A percentile compares a stretch with the other conserved stretches of the same genome.
phyloP scores from a whole-genome alignment of 2,329 filamentous ascomycete species.

The Talaromyces sp. region DNA sequence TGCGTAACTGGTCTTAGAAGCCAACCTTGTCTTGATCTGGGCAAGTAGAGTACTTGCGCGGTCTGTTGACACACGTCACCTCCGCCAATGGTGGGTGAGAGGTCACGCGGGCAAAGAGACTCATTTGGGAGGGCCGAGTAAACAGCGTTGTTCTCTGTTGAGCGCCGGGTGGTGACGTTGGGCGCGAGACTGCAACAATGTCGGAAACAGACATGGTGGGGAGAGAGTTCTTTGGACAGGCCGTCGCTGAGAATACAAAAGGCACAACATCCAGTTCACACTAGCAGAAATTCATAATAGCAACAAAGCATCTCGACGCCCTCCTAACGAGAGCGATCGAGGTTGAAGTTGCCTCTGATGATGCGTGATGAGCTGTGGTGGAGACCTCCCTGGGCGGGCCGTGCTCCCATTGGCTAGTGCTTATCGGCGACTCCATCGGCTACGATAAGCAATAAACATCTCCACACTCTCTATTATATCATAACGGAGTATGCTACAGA shows the following conservation, averaged over 20 bases:
- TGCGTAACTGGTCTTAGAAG: neutral
- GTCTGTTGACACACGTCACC: constrained; percentile 55
- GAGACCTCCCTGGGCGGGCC: neutral
- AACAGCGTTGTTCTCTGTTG: constrained; percentile 16
- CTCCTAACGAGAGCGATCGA: neutral
- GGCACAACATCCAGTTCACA: neutral
- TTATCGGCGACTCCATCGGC: neutral
- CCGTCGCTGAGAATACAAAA: neutral
- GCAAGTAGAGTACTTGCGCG: constrained; percentile 21
- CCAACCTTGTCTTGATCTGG: constrained; percentile 22
- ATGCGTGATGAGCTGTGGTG: neutral
- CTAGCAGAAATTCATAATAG: neutral
- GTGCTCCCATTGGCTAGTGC: constrained; percentile 4
- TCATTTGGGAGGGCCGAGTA: constrained; percentile 36
- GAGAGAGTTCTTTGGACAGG: neutral
- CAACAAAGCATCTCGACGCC: neutral
- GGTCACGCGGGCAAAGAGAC: constrained; percentile 50
- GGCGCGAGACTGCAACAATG: neutral
- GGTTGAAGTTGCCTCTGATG: neutral
- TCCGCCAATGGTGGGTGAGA: constrained; percentile 71
- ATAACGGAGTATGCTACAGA: too few species aligned
- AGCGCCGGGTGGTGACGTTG: neutral
- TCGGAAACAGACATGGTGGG: constrained; percentile 5
- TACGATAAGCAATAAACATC: neutral
- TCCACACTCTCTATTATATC: neutral